Base-by-base conservation (phyloP, 2,329 filamentous ascomycete genomes). In the Chalara sp. region DNA sequence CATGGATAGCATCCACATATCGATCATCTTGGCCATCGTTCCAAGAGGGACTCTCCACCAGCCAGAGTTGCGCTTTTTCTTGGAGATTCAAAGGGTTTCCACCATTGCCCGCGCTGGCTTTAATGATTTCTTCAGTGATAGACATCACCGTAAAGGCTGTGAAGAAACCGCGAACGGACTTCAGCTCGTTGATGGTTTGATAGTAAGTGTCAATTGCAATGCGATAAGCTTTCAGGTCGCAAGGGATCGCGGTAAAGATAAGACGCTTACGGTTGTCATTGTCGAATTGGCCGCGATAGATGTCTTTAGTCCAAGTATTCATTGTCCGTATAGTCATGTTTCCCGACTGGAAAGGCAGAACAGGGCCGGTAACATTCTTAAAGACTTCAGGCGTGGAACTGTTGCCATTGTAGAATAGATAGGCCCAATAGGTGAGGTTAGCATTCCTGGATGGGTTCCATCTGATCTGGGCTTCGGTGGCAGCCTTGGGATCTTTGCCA, bases 41-140 rank as follows among this genome's bases (percentile, higher is more conserved):
- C 47, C 47, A 49, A 6, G 47, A 49, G 21, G 47, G 47, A 31
- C 47, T 49, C 33, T 43, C 21, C 11, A 49, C 47, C n/a, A 49
- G 13, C 47, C 47, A 49, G 6, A 49, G 28, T 6, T 13, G 13
- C 6, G 47, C 37, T 10, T 10, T 39, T 39, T 39, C 35, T 10
- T 39, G 8, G 10, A 43, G 33, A 35, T 10, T 40, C n/a, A 43
- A 8, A 5, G 47, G 32, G 35, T 42, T 43, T 6, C 47, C 47
- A 8, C 47, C 47, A n/a, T 42, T 43, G 7, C n/a, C 35, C 1
- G 10, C 29, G 21, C 12, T 39, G n/a, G 35, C 37, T 6, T 8
- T 32, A 32, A 49, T 10, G 10, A 49, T n/a, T 5, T 49, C 32
- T 12, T 12, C 13, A 3, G 47, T 49, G 47, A 43, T 43, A 21